Conservation (phyloP, 2,329 filamentous ascomycete species). For the Pseudogymnoascus sp. region DNA sequence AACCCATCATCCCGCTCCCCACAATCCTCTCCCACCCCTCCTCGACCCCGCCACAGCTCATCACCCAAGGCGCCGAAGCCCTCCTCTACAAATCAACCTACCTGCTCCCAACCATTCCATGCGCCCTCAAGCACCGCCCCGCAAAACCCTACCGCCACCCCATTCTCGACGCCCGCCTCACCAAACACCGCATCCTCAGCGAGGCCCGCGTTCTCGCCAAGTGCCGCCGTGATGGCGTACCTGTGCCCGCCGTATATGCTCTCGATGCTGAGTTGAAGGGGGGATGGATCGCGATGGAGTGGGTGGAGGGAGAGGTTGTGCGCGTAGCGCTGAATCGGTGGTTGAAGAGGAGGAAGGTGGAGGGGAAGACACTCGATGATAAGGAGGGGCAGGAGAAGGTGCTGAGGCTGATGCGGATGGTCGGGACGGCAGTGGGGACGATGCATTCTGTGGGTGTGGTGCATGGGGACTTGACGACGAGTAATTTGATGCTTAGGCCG, state of each 20-base stretch:
- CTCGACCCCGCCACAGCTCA: conserved; percentile 55
- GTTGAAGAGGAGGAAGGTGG: conserved; percentile 41
- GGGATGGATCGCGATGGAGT: conserved; percentile 78
- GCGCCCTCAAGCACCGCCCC: conserved; percentile 85
- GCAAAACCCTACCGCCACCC: conserved; percentile 89
- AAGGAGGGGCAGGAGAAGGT: conserved; percentile 28
- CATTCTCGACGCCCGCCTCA: conserved; percentile 78
- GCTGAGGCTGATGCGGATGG: conserved; percentile 56
- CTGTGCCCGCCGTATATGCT: conserved; percentile 74
- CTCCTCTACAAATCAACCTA: conserved; percentile 85
- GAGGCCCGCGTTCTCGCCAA: conserved; percentile 81
- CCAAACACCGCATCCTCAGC: conserved; percentile 76
- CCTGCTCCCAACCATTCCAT: conserved; percentile 58
- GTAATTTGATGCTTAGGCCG: conserved; percentile 80
- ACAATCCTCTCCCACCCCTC: conserved; percentile 57
- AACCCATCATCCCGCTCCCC: conserved; percentile 44
- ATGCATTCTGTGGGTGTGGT: conserved; percentile 82
- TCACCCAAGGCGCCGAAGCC: conserved; percentile 92
- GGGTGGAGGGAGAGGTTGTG: conserved; percentile 68
- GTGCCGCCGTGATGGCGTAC: conserved; percentile 69
- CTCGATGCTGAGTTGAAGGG: conserved; percentile 45
- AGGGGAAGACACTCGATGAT: conserved; percentile 15
- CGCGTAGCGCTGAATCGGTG: conserved; percentile 62
- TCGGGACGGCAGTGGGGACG: conserved; percentile 64
- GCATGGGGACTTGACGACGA: conserved; percentile 94